Evolutionary conservation across 1,284 basidiomycete species (phyloP), one percentile per base, ranked within the genome.

Genomic region (Tilletia caries): DNA sequence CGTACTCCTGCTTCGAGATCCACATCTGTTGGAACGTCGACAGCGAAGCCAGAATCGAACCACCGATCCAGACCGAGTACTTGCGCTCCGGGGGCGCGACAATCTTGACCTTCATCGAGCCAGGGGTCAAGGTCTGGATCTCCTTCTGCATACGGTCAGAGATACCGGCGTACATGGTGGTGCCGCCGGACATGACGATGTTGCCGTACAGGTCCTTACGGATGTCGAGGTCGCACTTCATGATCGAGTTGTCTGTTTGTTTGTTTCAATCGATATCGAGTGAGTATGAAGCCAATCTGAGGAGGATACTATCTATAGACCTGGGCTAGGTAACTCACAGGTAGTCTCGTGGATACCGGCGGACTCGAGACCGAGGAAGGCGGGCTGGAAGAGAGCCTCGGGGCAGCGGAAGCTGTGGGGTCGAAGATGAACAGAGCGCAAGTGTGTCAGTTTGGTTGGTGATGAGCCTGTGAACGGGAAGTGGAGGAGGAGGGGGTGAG

Each of bases 121-220:
- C 83, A 34, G 95, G 94, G 68, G 92, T 88, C 72, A 97, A 88
- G 34, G 91, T 87, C 64, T 92, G 92, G 84, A 98, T 89, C 87
- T 97, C 95, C 88, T 95, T 95, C 87, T 95, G 93, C 93, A 97
- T 95, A 83, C 95, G 91, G 86, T 97, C 94, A 80, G 93, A 84
- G 81, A 96, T 94, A 87, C 94, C 94, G 75, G 93, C 91, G 90
- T 93, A 95, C 93, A 96, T 95, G 82, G 93, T 96, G 74, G 92
- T 94, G 85, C 94, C 93, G 84, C 94, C 94, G 68, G 93, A 95
- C 81, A 96, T 89, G 83, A 95, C 93, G 75, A 96, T 90, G 86
- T 95, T 95, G 73, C 91, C 91, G 86, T 95, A 95, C 68, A 96
- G 88, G 80, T 94, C 92, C 82, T 92, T 91, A 76, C 85, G 83